Base-by-base conservation (phyloP, 768 basidiomycete species). In the Auricularia heimuer region DNA sequence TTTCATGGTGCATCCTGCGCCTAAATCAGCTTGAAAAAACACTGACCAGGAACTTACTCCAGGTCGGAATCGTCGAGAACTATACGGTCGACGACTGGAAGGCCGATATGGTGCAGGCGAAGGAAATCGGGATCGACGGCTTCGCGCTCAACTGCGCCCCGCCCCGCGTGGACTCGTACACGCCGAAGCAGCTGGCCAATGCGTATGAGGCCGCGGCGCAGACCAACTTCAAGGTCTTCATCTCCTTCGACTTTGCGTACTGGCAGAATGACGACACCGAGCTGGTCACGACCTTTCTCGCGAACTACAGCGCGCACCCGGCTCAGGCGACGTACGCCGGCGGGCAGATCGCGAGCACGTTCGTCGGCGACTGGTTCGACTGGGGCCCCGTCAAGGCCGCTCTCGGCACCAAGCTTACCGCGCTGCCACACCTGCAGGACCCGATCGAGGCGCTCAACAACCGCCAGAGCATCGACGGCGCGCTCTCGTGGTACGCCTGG, bases 181-280 rank as follows among this genome's bases (percentile, higher is more conserved):
- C 56, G 6, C 56, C 56, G 18, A 24, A 60, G 16, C 56, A 60
- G 34, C 56, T 60, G 24, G 21, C 56, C 8, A 29, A 29, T 29
- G 56, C 56, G 56, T 60, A 60, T 33, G 56, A 60, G 34, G 56
- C 56, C 56, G 56, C 56, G 24, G 24, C 4, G 14, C 56, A 60
- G 56, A 60, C 16, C 56, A 34, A 60, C 56, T 60, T 60, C 56
- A 60, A 29, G 24, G 56, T 60, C 34, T 60, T 60, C 56, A 60
- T 60, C 56, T 60, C 56, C 4, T 60, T 60, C 56, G 56, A 60
- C 56, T 60, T 60, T 24, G 56, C 56, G 56, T 60, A 60, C 34
- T 60, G 56, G 56, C 56, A 60, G 56, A 60, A 60, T 29, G 56
- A 60, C 56, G 56, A 60, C 33, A 60, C 56, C 8, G 56, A 21